Base-by-base conservation (phyloP, 116 monocot genomes). In the Cymodocea nodosa region DNA sequence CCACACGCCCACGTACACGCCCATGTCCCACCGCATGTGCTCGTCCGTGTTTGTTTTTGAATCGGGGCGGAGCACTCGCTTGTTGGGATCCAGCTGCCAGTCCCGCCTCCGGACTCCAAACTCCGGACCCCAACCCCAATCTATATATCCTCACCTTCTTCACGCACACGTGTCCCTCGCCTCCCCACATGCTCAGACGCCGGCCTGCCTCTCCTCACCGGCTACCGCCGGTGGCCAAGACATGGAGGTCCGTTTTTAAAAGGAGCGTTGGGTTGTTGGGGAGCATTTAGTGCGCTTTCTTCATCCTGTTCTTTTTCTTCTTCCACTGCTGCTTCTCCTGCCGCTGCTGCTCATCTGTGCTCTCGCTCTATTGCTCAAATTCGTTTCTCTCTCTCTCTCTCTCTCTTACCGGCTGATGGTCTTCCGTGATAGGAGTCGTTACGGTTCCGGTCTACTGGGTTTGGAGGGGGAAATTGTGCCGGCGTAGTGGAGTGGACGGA, bases 21-120 rank as follows among this genome's bases (percentile, higher is more conserved):
- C 25, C 5, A 37, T 17, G 14, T 16, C 34, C 34, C 14, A 15
- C 61, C 15, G 23, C 64, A 64, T 49, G 49, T 64, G 64, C 48
- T 49, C 64, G n/a, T 49, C 64, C 15, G 3, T 20, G 9, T 19
- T 49, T 48, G 4, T 49, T 64, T 48, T 49, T 15, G 23, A 64
- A 64, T 64, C 64, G 66, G 44, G 6, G 4, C 30, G 44, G 0
- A 11, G 44, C 44, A 44, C 44, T 6, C 11, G 4, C 30, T 1
- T 30, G 44, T 71, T 71, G 71, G 63, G 56, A 55, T 63, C 62
- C 71, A 71, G 71, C 71, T 71, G 63, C 44, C 44, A 56, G 30
- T 30, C 30, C 11, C 63, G 11, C 44, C n/a, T n/a, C 44, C 55
- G 71, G 71, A 71, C 51, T 51, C 51, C 35, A 70, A 70, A 68